phyloP scores from a whole-genome alignment of 1,284 basidiomycete species.

The Schizophyllum amplum region DNA sequence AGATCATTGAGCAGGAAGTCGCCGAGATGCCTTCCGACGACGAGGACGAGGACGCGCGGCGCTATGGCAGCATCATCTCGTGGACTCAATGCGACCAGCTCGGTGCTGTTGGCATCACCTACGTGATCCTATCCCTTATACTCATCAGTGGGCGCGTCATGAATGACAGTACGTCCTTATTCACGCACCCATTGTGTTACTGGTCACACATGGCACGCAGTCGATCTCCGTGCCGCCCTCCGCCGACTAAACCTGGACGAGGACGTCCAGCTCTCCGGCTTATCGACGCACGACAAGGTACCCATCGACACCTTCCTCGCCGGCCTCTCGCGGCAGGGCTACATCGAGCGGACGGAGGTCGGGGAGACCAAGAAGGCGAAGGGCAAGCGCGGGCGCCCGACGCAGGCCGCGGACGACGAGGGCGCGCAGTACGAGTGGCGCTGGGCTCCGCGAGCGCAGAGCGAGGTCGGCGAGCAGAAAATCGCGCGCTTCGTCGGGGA shows the following conservation, averaged over 20 bases:
- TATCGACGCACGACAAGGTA: slow-evolving; percentile 34
- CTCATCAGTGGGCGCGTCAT: slow-evolving; percentile 62
- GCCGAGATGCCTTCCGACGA: slow-evolving; percentile 31
- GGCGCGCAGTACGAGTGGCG: slow-evolving; percentile 61
- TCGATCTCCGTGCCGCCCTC: slow-evolving; percentile 53
- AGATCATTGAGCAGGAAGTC: slow-evolving; percentile 50
- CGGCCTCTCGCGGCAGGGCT: slow-evolving; percentile 53
- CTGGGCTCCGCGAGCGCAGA: slow-evolving; percentile 68
- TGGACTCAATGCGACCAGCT: slow-evolving; percentile 63
- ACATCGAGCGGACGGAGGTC: slow-evolving; percentile 49
- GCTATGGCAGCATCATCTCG: slow-evolving; percentile 58
- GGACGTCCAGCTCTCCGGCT: slow-evolving; percentile 32
- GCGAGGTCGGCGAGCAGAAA: slow-evolving; percentile 63
- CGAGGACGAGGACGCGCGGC: slow-evolving; percentile 31
- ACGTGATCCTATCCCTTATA: slow-evolving; percentile 64
- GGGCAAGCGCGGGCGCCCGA: slow-evolving; percentile 37
- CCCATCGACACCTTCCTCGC: slow-evolving; percentile 51
- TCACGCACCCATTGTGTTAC: neutral
- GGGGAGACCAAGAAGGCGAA: slow-evolving; percentile 32
- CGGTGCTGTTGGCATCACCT: slow-evolving; percentile 53
- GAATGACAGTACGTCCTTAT: slow-evolving; percentile 45
- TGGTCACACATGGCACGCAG: slow-evolving; percentile 10
- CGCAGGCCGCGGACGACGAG: slow-evolving; percentile 41
- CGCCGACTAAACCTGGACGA: slow-evolving; percentile 52
- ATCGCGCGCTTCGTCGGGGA: slow-evolving; percentile 62